Percentiles rank a stretch among this genome's conserved stretches.
Conservation (phyloP, 73 alveolate genomes). For the Stentor roeselii region DNA sequence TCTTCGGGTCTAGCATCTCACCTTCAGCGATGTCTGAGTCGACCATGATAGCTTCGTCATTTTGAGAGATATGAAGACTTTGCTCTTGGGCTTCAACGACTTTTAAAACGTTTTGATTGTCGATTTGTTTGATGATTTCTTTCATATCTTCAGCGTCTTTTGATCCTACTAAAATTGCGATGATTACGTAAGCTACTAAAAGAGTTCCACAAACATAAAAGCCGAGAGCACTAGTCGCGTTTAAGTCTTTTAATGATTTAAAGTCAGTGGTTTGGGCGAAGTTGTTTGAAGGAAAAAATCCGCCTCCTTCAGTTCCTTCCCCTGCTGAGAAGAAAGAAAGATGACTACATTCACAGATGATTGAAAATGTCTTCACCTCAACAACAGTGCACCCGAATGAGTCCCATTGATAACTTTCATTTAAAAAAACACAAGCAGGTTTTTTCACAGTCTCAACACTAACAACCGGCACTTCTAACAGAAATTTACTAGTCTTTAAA, state of each 20-base stretch:
- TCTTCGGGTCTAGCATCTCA: no score
- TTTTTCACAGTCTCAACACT: background rate
- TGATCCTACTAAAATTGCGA: background rate
- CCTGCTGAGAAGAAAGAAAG: conserved; percentile 7
- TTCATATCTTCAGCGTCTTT: background rate
- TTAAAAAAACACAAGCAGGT: background rate
- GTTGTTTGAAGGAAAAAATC: background rate
- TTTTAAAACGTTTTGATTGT: no score
- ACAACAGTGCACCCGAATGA: background rate
- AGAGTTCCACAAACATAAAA: background rate
- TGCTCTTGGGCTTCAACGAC: no score
- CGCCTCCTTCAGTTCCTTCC: background rate
- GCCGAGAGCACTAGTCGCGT: background rate
- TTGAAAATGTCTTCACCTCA: background rate
- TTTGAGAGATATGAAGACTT: no score
- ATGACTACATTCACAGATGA: background rate
- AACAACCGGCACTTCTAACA: background rate
- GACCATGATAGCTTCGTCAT: no score
- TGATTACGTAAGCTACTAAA: background rate
- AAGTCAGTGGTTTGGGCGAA: background rate
- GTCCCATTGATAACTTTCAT: background rate
- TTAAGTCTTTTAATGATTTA: background rate
- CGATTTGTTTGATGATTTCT: no score
- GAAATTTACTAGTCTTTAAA: background rate
- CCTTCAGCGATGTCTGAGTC: no score